phyloP scores from a whole-genome alignment of 2,329 filamentous ascomycete species.

The Camillea tinctor region DNA sequence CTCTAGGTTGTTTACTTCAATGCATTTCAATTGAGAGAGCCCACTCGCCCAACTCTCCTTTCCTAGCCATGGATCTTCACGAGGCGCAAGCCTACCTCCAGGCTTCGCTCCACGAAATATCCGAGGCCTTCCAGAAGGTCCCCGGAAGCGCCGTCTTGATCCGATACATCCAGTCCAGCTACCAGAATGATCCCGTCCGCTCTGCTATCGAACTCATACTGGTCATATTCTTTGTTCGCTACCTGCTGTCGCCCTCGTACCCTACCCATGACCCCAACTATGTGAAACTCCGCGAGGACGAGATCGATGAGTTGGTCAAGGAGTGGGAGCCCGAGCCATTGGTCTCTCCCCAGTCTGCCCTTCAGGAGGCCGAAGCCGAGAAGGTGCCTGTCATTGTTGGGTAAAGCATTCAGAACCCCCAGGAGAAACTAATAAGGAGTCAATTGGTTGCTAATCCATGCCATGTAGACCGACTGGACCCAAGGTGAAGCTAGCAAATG shows the following conservation, averaged over 20 bases:
- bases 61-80: slow-evolving; percentile 59
- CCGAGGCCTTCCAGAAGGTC: slow-evolving; percentile 77
- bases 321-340: slow-evolving; percentile 96
- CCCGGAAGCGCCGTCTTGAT: slow-evolving; percentile 92
- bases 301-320: slow-evolving; percentile 94
- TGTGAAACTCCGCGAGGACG: slow-evolving; percentile 87
- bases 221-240: slow-evolving; percentile 92
- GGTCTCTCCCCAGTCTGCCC: slow-evolving; percentile 67
- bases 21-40: background rate
- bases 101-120: slow-evolving; percentile 51
- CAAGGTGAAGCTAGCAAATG: slow-evolving; percentile 83
- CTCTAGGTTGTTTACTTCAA: background rate
- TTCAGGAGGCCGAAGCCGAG: slow-evolving; percentile 81
- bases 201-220: slow-evolving; percentile 91
- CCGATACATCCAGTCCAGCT: slow-evolving; percentile 94
- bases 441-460: slow-evolving; percentile 6
- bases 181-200: slow-evolving; percentile 94
- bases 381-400: slow-evolving; percentile 85
- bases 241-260: slow-evolving; percentile 88
- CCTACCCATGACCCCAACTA: slow-evolving; percentile 87
- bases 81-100: slow-evolving; percentile 56
- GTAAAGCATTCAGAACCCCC: slow-evolving; percentile 46
- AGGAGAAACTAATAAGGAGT: slow-evolving; percentile 2
- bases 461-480: slow-evolving; percentile 74
- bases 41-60: background rate